phyloP scores from a whole-genome alignment of 2,329 filamentous ascomycete genomes.

The Colletotrichum viniferum region DNA sequence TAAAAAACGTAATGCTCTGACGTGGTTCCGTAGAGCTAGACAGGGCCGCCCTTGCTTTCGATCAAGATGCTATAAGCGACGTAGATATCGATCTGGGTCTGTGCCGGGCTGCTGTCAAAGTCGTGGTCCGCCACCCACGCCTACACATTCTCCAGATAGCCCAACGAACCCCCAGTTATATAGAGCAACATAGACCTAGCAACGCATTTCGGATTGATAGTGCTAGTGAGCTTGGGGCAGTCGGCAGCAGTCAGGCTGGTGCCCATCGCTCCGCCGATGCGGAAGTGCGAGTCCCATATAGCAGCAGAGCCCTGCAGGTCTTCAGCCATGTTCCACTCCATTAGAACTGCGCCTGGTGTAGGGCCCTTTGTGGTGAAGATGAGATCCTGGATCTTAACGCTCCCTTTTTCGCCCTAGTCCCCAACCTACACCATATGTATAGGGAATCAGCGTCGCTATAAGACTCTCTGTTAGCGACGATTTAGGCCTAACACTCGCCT shows the following conservation, averaged over 20 bases:
- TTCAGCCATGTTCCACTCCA: conserved; percentile 63
- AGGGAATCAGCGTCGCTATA: conserved; percentile 52
- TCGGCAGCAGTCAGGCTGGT: conserved; percentile 42
- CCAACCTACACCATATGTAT: conserved; percentile 57
- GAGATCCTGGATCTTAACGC: conserved; percentile 63
- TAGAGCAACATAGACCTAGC: conserved; percentile 44
- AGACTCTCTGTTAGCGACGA: conserved; percentile 49
- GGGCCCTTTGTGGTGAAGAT: conserved; percentile 60
- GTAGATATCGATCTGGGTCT: conserved; percentile 36
- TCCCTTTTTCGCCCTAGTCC: conserved; percentile 55
- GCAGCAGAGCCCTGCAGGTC: conserved; percentile 40
- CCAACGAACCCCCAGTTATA: conserved; percentile 34
- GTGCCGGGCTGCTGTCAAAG: conserved; percentile 12
- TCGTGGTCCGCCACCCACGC: conserved; percentile 55
- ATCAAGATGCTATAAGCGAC: conserved; percentile 38
- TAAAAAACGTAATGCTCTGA: conserved; percentile 40
- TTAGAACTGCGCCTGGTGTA: conserved; percentile 58
- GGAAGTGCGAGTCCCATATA: conserved; percentile 58
- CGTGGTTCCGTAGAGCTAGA: conserved; percentile 28
- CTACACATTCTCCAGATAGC: conserved; percentile 30
- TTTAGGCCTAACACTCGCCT: conserved; percentile 47
- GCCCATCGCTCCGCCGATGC: conserved; percentile 33
- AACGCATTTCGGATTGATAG: conserved; percentile 34
- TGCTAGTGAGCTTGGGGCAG: conserved; percentile 12
- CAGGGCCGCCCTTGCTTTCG: conserved; percentile 24